Evolutionary conservation across 805 yeast species (phyloP), one percentile per base, ranked within the genome.

Genomic region (Kazachstania bromeliacearum): DNA sequence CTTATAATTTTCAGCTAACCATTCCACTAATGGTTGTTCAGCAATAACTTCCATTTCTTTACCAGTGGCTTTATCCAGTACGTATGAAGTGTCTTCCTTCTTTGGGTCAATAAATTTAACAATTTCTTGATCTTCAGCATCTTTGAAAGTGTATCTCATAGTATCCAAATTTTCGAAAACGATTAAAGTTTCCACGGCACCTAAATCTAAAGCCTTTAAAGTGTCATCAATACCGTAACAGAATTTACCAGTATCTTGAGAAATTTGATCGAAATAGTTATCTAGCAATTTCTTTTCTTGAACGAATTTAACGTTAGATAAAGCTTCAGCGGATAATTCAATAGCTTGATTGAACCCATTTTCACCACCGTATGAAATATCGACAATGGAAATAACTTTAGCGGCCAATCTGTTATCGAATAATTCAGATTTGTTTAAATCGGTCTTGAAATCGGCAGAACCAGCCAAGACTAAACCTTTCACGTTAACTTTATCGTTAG

Each of bases 321-420:
- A 73, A 19, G 98, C 83, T 70, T 92, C 99, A 21, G 96, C 95
- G 22, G 96, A 83, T 49, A 92, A 72, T 65, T 92, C 98, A 53
- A 92, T 94, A 31, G 99, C 99, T 70, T 92, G 99, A 68, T 92
- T 92, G 71, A 92, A 92, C 32, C 99, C 99, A 61, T 92, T 92
- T 66, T 92, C 98, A 60, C 99, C 98, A 64, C 99, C 99, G 57
- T 92, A 92, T 3, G 97, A 88, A 39, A 92, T 83, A 70, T 92
- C 99, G 38, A 94, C 98, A 59, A 88, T 75, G 63, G 87, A 85
- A 43, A 92, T 73, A 53, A 92, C 78, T 64, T 87, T 88, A 34
- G 82, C 79, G 50, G 73, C 84, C 56, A 92, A 72, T 68, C 99
- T 85, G 50, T 66, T 68, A 63, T 92, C 99, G 59, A 92, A 89